A percentile compares a stretch with the other conserved stretches of the same genome.
Evolutionary conservation across 2,329 filamentous ascomycete genomes (phyloP).

Genomic region (Metarhizium robertsii): DNA sequence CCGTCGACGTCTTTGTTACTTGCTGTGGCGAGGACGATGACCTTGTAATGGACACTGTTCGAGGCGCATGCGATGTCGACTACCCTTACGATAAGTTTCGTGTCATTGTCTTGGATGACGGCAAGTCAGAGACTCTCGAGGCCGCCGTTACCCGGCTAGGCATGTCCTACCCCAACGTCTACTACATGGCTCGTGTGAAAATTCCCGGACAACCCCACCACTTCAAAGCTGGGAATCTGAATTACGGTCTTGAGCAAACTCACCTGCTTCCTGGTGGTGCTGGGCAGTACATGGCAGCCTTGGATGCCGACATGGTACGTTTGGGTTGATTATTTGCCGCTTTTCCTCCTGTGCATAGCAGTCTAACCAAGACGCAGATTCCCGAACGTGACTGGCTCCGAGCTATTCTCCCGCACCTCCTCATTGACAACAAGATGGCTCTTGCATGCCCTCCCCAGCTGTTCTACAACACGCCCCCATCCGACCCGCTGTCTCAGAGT

Average conservation of each 20-base stretch:
- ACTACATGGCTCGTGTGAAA: conserved; percentile 43
- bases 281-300: conserved; percentile 49
- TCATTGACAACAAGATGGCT: conserved; percentile 47
- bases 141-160: conserved; percentile 26
- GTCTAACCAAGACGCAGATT: conserved; percentile 30
- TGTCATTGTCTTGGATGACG: conserved; percentile 48
- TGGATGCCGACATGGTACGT: conserved; percentile 56
- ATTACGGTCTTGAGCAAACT: conserved; percentile 45
- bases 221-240: conserved; percentile 58
- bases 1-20: conserved; percentile 47
- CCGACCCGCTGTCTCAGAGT: conserved; percentile 49
- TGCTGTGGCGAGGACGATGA: conserved; percentile 49
- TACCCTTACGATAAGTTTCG: conserved; percentile 44
- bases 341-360: not conserved
- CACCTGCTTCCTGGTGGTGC: conserved; percentile 43
- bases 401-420: conserved; percentile 47
- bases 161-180: conserved; percentile 36
- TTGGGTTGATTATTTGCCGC: not conserved
- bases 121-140: conserved; percentile 33
- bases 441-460: conserved; percentile 52
- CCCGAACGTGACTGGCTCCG: conserved; percentile 52
- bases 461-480: conserved; percentile 52
- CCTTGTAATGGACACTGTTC: conserved; percentile 46
- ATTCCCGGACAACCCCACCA: conserved; percentile 39
- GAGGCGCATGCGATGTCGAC: conserved; percentile 44